A percentile compares a stretch with the other conserved stretches of the same genome.
phyloP scores from a whole-genome alignment of 2,329 filamentous ascomycete genomes.

The Tolypocladium album region DNA sequence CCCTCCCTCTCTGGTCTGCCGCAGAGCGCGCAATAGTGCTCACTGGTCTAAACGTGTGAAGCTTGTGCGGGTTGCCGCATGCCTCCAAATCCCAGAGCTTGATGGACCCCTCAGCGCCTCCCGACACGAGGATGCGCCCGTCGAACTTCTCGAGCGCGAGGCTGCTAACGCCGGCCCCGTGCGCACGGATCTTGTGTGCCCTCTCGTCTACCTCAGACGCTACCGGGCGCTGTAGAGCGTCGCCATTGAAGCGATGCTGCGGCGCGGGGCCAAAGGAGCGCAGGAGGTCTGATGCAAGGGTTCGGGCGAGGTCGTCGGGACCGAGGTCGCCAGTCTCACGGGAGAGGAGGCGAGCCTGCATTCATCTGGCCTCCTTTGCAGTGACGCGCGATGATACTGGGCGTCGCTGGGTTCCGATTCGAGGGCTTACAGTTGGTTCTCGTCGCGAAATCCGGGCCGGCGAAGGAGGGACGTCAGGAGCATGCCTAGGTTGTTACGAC shows the following conservation, averaged over 20 bases:
- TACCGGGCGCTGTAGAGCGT: constrained; percentile 8
- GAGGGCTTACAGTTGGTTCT: background rate
- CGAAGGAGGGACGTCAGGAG: background rate
- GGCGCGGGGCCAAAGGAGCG: constrained; percentile 58
- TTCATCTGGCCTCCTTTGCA: constrained; percentile 25
- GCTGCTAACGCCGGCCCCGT: constrained; percentile 68
- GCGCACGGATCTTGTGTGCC: constrained; percentile 45
- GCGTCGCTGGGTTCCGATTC: background rate
- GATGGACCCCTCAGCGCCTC: constrained; percentile 74
- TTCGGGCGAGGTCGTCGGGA: constrained; percentile 52
- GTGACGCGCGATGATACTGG: background rate
- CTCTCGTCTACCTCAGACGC: constrained; percentile 14
- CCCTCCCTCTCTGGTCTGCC: constrained; percentile 12
- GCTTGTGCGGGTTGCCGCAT: constrained; percentile 29
- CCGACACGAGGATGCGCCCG: constrained; percentile 66
- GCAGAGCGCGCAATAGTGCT: constrained; percentile 36
- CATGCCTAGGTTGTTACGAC: background rate
- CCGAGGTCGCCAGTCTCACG: constrained; percentile 60
- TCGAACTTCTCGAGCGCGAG: constrained; percentile 76
- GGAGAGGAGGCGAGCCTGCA: constrained; percentile 69
- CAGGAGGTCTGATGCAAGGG: constrained; percentile 55
- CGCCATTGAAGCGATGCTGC: constrained; percentile 59
- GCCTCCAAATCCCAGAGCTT: constrained; percentile 79
- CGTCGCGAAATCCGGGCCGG: background rate
- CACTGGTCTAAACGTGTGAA: constrained; percentile 42